Base-by-base conservation (phyloP, 192 early-diverging fungal genomes). In the Linnemannia hyalina region DNA sequence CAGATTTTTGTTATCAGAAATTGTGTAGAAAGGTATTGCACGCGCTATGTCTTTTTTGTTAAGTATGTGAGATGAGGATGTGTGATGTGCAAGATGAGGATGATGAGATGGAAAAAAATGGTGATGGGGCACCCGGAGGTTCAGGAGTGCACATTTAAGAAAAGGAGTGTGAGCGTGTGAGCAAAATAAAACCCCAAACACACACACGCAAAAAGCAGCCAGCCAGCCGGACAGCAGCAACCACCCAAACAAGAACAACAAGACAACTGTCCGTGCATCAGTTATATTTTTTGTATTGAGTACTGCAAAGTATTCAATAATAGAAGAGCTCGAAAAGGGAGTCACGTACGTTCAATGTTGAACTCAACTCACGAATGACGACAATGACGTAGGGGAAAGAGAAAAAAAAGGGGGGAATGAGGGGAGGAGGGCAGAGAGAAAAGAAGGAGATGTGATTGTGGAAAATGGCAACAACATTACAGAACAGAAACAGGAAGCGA, bases 71-170 rank as follows among this genome's bases (percentile, higher is more conserved):
- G 60, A 65, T 16, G 60, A 65, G 32, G 60, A 65, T 60, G 55
- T 40, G n/a, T 9, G 55, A n/a, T 60, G 23, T 29, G n/a, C 29
- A 65, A 3, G 60, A 32, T 29, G 55, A 60, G 26, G 55, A 26
- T 8, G 55, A 60, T 60, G 55, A 60, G 9, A 60, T 23, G n/a
- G n/a, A 52, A 29, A 15, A 65, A 65, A 65, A 29, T 65, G 60
- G 60, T 65, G 60, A 65, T 65, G 60, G 60, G 60, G 60, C 60
- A 65, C 60, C 60, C 26, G 29, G 60, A 65, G 60, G 29, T 65
- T 26, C 60, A 65, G 60, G 60, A 65, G 60, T 15, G 60, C 8
- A 32, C n/a, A 65, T n/a, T 1, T 1, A 32, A 65, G 44, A 15
- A 15, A 65, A 32, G 29, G 60, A 9, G 22, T 15, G 44, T 46